phyloP scores from a whole-genome alignment of 192 early-diverging fungal species.

The Geranomyces michiganensis region DNA sequence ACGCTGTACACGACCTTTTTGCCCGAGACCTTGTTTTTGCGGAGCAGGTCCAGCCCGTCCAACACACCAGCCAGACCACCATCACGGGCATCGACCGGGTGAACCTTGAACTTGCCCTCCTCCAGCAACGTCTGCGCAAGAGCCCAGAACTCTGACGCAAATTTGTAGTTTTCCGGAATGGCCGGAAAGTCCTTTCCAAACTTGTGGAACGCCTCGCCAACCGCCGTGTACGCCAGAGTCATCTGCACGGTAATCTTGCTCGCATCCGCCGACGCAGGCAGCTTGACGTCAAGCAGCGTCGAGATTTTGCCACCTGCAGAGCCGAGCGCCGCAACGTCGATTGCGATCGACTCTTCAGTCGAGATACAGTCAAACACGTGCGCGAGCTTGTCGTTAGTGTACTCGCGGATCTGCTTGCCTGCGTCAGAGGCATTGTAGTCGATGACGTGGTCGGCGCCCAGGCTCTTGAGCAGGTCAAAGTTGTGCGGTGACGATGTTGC shows the following conservation, averaged over 20 bases:
- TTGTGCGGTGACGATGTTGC: slow-evolving; percentile 26
- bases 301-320: slow-evolving; percentile 27
- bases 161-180: slow-evolving; percentile 20
- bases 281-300: slow-evolving; percentile 13
- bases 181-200: slow-evolving; percentile 8
- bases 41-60: slow-evolving; percentile 32
- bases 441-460: slow-evolving; percentile 33
- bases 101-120: slow-evolving; percentile 39
- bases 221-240: slow-evolving; percentile 36
- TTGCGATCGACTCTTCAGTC: neutral
- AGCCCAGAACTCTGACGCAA: slow-evolving; percentile 38
- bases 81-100: slow-evolving; percentile 14
- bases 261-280: slow-evolving; percentile 4
- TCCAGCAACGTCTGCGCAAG: slow-evolving; percentile 35
- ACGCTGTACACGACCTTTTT: slow-evolving; percentile 39
- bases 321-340: slow-evolving; percentile 24
- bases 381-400: slow-evolving; percentile 17
- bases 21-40: slow-evolving; percentile 37
- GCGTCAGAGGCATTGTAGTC: slow-evolving; percentile 29
- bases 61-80: slow-evolving; percentile 26
- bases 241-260: neutral
- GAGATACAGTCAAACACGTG: slow-evolving; percentile 33
- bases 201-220: slow-evolving; percentile 29
- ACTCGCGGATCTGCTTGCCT: slow-evolving; percentile 18
- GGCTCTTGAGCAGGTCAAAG: slow-evolving; percentile 30